A percentile compares a stretch with the other conserved stretches of the same genome.
These are phyloP conservation scores for Metschnikowia corniflorae DNA, from an alignment of 805 yeast genomes.

Conservation along the genomic window DNA sequence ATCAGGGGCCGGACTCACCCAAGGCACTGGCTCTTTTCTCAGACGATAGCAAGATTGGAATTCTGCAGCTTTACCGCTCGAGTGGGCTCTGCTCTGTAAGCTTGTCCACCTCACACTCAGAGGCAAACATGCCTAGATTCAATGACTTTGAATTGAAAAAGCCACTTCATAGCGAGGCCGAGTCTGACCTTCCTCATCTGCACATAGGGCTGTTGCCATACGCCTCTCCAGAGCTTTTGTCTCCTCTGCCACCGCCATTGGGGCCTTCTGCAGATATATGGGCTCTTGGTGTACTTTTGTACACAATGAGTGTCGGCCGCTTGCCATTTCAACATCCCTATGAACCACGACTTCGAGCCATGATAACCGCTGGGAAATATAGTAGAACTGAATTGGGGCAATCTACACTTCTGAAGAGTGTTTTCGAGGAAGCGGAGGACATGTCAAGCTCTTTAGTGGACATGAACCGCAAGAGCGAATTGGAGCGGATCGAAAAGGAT, in stretches of 20 bases:
- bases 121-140: constrained; percentile 10
- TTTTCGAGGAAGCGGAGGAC: constrained; percentile 17
- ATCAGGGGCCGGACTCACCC: constrained; percentile 29
- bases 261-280: constrained; percentile 79
- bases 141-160: constrained; percentile 16
- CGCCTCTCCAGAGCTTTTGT: constrained; percentile 82
- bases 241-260: constrained; percentile 56
- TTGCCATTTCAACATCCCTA: constrained; percentile 83
- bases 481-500: constrained; percentile 8
- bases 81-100: constrained; percentile 30
- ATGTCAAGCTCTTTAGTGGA: constrained; percentile 15
- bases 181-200: constrained; percentile 51
- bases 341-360: constrained; percentile 72
- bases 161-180: constrained; percentile 21
- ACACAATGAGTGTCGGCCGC: constrained; percentile 67
- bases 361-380: constrained; percentile 66
- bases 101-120: constrained; percentile 10
- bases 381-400: constrained; percentile 43
- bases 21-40: constrained; percentile 21
- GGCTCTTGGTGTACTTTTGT: constrained; percentile 83
- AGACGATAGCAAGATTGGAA: constrained; percentile 34
- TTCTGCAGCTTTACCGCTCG: constrained; percentile 22
- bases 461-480: constrained; percentile 9
- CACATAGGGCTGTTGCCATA: constrained; percentile 90
- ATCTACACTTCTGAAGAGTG: constrained; percentile 36